These are phyloP conservation scores for Neopestalotiopsis clavispora DNA, from an alignment of 2,329 filamentous ascomycete species.

Conservation along the genomic window DNA sequence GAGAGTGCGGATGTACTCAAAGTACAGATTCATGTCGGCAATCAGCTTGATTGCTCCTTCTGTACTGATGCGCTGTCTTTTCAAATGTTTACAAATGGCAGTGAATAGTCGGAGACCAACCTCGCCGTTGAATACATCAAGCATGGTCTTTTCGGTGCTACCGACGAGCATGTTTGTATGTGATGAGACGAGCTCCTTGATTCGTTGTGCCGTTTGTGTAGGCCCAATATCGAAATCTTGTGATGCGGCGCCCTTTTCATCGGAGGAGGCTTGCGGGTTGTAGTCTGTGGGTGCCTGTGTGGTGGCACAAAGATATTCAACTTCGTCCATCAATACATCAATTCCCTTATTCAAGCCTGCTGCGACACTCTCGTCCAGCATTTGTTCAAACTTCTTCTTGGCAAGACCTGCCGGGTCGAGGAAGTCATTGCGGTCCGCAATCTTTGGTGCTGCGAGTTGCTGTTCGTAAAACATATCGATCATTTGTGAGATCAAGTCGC, in stretches of 20 bases:
- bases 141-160: slow-evolving; percentile 95
- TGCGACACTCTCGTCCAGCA: slow-evolving; percentile 95
- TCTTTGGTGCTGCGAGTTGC: slow-evolving; percentile 80
- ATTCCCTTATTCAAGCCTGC: slow-evolving; percentile 97
- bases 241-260: slow-evolving; percentile 35
- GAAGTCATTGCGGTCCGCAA: slow-evolving; percentile 93
- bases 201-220: slow-evolving; percentile 76
- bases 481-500: slow-evolving; percentile 98
- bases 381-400: slow-evolving; percentile 98
- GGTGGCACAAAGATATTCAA: slow-evolving; percentile 92
- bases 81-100: slow-evolving; percentile 94
- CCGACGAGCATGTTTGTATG: slow-evolving; percentile 94
- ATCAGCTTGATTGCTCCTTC: slow-evolving; percentile 92
- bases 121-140: slow-evolving; percentile 98
- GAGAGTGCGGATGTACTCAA: slow-evolving; percentile 80
- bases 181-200: slow-evolving; percentile 83
- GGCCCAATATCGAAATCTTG: slow-evolving; percentile 59
- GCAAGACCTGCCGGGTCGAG: slow-evolving; percentile 88
- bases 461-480: slow-evolving; percentile 98
- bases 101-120: slow-evolving; percentile 92
- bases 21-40: slow-evolving; percentile 95
- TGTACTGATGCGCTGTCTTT: slow-evolving; percentile 90
- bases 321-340: slow-evolving; percentile 97
- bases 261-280: slow-evolving; percentile 65
- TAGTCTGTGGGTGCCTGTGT: slow-evolving; percentile 88